Evolutionary conservation across 2,329 filamentous ascomycete species (phyloP), one percentile per base, ranked within the genome.

Genomic region (Nemania serpens): DNA sequence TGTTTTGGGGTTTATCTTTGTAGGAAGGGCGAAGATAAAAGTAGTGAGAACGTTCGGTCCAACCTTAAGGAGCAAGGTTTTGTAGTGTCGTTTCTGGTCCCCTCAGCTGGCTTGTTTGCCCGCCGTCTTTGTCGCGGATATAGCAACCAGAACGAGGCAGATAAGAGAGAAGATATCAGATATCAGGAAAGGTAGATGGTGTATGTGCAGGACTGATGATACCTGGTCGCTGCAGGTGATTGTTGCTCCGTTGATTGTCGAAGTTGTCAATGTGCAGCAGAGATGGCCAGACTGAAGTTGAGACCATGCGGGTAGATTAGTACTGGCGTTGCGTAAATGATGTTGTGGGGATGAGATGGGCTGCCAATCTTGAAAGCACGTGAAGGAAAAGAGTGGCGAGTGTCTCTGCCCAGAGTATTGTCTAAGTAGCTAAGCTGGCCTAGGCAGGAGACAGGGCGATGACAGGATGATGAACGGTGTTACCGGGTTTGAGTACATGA

Each of bases 241-340:
- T 22, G 36, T 51, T 41, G 34, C 17, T 43, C 3, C 20, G n/a
- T 4, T 25, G 33, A 47, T 36, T 42, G 13, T 18, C 12, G n/a
- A 42, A n/a, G 15, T 34, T 39, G 55, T 63, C 45, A 47, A 55
- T 61, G 58, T 25, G 48, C 42, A 55, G 36, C 34, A 48, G 58
- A 55, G 39, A 42, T 29, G 39, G 43, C 34, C 33, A 55, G 63
- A 61, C 63, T 65, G 60, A 58, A 45, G 58, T 61, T 39, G 45
- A 42, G 49, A 33, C 49, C 47, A 56, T 52, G 43, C 25, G 18
- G 48, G 47, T 29, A 25, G 36, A 50, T 56, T 57, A 51, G 61
- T 52, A 54, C 63, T 63, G 58, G 61, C 17, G 55, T 42, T 42
- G 57, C 34, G 57, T 22, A 58, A 60, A 58, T 54, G 55, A 50